phyloP scores from a whole-genome alignment of 1,284 basidiomycete species.

The Ceratobasidium sp. region DNA sequence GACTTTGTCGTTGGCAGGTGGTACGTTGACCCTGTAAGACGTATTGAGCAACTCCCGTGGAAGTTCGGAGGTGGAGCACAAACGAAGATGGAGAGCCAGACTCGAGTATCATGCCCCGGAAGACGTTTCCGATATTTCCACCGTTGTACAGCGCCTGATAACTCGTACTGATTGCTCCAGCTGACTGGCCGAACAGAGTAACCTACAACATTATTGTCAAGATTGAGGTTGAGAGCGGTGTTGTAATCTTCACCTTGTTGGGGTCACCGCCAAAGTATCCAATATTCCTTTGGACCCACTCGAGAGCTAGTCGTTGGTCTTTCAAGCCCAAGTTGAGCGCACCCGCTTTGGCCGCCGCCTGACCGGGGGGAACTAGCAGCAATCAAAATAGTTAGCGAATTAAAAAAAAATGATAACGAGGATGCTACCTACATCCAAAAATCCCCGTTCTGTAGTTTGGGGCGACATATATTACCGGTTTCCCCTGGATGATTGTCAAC shows the following conservation, averaged over 20 bases:
- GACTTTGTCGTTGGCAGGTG: constrained; percentile 15
- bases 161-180: constrained; percentile 52
- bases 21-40: not conserved
- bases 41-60: not conserved
- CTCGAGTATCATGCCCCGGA: constrained; percentile 48
- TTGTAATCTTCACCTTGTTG: constrained; percentile 52
- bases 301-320: constrained; percentile 61
- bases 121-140: constrained; percentile 36
- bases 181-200: constrained; percentile 53
- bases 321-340: constrained; percentile 55
- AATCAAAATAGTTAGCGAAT: constrained; percentile 16
- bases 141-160: constrained; percentile 50
- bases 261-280: constrained; percentile 62
- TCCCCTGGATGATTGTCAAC: constrained; percentile 37
- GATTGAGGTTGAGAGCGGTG: not conserved
- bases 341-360: constrained; percentile 50
- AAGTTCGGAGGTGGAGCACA: not conserved
- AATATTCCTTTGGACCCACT: constrained; percentile 64
- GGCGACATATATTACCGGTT: constrained; percentile 54
- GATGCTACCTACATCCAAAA: constrained; percentile 19
- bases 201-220: constrained; percentile 22
- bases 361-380: constrained; percentile 53
- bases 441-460: constrained; percentile 53
- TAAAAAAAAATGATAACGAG: constrained; percentile 36
- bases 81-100: constrained; percentile 46